Percentiles rank a stretch among this genome's conserved stretches.
Evolutionary conservation across 371 early-diverging fungal species (phyloP).

Genomic region (Dinochytrium kinnereticum): DNA sequence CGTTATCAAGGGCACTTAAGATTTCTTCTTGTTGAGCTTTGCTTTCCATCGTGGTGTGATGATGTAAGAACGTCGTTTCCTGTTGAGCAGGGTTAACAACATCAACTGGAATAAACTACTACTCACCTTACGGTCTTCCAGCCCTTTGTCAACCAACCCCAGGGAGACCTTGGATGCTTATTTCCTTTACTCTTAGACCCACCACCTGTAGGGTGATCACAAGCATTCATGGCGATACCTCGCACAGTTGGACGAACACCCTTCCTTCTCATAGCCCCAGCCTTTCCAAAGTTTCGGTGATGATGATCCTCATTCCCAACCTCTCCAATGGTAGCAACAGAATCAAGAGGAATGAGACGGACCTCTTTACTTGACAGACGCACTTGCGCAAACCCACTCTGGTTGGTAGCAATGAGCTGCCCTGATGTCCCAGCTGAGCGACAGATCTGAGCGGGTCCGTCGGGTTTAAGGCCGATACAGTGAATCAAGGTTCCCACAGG

Average conservation of each 20-base stretch:
- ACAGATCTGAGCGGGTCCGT: slow-evolving; percentile 83
- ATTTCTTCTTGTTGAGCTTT: slow-evolving; percentile 27
- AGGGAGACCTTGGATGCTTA: slow-evolving; percentile 88
- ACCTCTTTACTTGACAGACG: slow-evolving; percentile 89
- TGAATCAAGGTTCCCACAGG: slow-evolving; percentile 93
- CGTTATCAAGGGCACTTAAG: background rate
- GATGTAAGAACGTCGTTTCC: slow-evolving; percentile 40
- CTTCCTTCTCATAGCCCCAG: slow-evolving; percentile 83
- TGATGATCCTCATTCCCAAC: slow-evolving; percentile 93
- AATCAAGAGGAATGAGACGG: slow-evolving; percentile 85
- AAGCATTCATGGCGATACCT: slow-evolving; percentile 98
- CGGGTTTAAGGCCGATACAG: slow-evolving; percentile 81
- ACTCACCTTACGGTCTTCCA: slow-evolving; percentile 76
- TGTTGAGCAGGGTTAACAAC: background rate
- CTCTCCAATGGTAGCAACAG: slow-evolving; percentile 91
- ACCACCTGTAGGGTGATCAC: slow-evolving; percentile 99
- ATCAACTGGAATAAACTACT: slow-evolving; percentile 1
- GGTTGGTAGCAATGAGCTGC: slow-evolving; percentile 81
- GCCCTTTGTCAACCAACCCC: slow-evolving; percentile 97
- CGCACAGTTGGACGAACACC: slow-evolving; percentile 96
- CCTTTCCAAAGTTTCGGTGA: slow-evolving; percentile 88
- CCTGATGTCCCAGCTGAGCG: slow-evolving; percentile 92
- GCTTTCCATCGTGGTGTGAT: slow-evolving; percentile 50
- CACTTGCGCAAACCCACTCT: slow-evolving; percentile 82
- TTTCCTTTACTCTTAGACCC: slow-evolving; percentile 96